Conservation (phyloP, 495 filamentous ascomycete genomes). For the Lasiosphaeriaceae sp. region DNA sequence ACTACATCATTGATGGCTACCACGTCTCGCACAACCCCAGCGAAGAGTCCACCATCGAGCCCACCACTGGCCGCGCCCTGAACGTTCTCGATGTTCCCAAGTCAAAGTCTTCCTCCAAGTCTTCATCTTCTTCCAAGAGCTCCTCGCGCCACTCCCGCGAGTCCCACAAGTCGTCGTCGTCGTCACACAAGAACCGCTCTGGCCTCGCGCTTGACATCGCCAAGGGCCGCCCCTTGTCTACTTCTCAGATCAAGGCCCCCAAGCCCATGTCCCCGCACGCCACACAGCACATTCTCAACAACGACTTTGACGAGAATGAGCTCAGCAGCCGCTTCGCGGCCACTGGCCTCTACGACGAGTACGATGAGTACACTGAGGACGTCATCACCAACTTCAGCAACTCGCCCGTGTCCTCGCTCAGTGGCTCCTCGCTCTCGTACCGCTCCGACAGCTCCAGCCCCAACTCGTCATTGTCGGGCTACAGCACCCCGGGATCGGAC, state of each 20-base stretch:
- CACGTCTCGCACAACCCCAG: slow-evolving; percentile 97
- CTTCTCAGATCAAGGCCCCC: slow-evolving; percentile 85
- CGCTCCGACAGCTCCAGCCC: slow-evolving; percentile 73
- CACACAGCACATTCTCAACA: slow-evolving; percentile 77
- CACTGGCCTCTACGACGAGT: slow-evolving; percentile 67
- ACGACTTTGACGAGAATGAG: slow-evolving; percentile 65
- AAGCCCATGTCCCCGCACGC: slow-evolving; percentile 84
- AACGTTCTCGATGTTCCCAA: slow-evolving; percentile 65
- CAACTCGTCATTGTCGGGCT: slow-evolving; percentile 68
- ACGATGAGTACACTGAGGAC: slow-evolving; percentile 63
- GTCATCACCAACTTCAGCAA: slow-evolving; percentile 52
- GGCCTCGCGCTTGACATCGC: slow-evolving; percentile 57
- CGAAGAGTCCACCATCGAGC: slow-evolving; percentile 83
- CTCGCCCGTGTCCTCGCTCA: slow-evolving; percentile 62
- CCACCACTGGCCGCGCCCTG: slow-evolving; percentile 91
- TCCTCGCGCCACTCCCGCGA: slow-evolving; percentile 29
- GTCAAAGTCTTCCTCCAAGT: slow-evolving; percentile 43
- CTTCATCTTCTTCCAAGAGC: slow-evolving; percentile 39
- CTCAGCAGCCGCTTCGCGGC: slow-evolving; percentile 68
- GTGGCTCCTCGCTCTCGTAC: slow-evolving; percentile 64
- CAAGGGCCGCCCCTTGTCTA: slow-evolving; percentile 80
- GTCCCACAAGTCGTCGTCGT: slow-evolving; percentile 27
- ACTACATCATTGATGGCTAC: slow-evolving; percentile 99
- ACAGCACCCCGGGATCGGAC: slow-evolving; percentile 53
- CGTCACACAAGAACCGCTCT: slow-evolving; percentile 12